Evolutionary conservation across 768 basidiomycete species (phyloP).

Genomic region (Lactarius quietus): DNA sequence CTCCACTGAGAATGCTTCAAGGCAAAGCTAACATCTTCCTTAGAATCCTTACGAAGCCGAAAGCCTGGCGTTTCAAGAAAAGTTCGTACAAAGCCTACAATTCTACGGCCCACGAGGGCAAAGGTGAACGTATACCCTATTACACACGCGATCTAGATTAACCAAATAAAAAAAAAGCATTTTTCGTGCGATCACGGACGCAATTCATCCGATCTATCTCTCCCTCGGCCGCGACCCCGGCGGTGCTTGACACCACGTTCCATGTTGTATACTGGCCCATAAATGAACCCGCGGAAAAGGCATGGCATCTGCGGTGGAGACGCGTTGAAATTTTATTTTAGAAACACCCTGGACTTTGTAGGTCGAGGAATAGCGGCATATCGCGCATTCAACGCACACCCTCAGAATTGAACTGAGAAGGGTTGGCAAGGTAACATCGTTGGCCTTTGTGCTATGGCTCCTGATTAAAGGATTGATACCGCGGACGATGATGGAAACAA

Average conservation of each 20-base stretch:
- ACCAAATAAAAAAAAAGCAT: constrained; percentile 1
- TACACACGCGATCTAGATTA: constrained; percentile 19
- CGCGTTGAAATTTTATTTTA: constrained; percentile 20
- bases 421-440: constrained; percentile 23
- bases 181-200: constrained; percentile 24
- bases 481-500: constrained; percentile 17
- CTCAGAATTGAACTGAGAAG: background rate
- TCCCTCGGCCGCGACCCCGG: constrained; percentile 18
- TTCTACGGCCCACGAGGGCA: background rate
- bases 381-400: background rate
- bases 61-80: background rate
- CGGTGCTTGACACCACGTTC: constrained; percentile 3
- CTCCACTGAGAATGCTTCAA: constrained; percentile 4
- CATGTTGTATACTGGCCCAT: constrained; percentile 1
- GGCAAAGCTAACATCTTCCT: background rate
- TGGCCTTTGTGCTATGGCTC: background rate
- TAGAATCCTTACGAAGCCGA: background rate
- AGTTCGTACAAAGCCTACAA: background rate
- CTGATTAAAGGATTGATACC: constrained; percentile 1
- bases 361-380: background rate
- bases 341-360: background rate
- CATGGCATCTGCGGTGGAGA: constrained; percentile 19
- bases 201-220: constrained; percentile 22
- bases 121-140: background rate
- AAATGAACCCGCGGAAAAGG: constrained; percentile 16